phyloP scores from a whole-genome alignment of 495 filamentous ascomycete species.

The Jackrogersella minutella region DNA sequence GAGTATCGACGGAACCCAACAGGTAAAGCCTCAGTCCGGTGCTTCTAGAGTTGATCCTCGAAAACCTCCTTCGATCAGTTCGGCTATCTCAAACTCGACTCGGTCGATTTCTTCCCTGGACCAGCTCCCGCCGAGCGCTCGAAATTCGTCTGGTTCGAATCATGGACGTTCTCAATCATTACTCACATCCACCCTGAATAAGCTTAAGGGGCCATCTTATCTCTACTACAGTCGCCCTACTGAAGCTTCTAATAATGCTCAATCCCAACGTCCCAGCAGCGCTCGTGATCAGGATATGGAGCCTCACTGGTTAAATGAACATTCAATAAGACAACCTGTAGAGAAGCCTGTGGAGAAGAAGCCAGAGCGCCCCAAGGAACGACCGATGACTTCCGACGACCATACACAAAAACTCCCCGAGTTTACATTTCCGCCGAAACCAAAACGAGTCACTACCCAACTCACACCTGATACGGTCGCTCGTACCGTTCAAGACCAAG shows the following conservation, averaged over 20 bases:
- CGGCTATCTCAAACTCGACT: constrained; percentile 40
- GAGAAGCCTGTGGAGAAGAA: constrained; percentile 4
- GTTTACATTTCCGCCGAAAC: constrained; percentile 35
- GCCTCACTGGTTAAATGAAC: constrained; percentile 16
- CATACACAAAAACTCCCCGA: constrained; percentile 26
- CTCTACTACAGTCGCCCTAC: constrained; percentile 40
- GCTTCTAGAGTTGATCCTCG: constrained; percentile 23
- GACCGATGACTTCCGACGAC: constrained; percentile 6
- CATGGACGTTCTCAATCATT: constrained; percentile 45
- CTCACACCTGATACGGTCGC: constrained; percentile 23
- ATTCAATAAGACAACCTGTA: neutral
- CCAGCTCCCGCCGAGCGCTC: constrained; percentile 27
- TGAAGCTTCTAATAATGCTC: constrained; percentile 11
- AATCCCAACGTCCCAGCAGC: constrained; percentile 24
- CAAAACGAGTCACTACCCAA: constrained; percentile 18
- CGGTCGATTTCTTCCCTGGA: constrained; percentile 48
- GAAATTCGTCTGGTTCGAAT: constrained; percentile 34
- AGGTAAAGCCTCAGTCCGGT: constrained; percentile 8
- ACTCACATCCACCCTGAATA: constrained; percentile 43
- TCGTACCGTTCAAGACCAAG: constrained; percentile 23
- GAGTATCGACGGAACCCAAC: constrained; percentile 14
- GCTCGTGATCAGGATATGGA: constrained; percentile 22
- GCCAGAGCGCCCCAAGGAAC: constrained; percentile 12
- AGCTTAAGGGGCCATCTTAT: constrained; percentile 43
- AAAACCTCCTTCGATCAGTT: constrained; percentile 39